Percentiles rank a stretch among this genome's conserved stretches.
phyloP scores from a whole-genome alignment of 2,329 filamentous ascomycete genomes.

The Sordariomycetes sp. region DNA sequence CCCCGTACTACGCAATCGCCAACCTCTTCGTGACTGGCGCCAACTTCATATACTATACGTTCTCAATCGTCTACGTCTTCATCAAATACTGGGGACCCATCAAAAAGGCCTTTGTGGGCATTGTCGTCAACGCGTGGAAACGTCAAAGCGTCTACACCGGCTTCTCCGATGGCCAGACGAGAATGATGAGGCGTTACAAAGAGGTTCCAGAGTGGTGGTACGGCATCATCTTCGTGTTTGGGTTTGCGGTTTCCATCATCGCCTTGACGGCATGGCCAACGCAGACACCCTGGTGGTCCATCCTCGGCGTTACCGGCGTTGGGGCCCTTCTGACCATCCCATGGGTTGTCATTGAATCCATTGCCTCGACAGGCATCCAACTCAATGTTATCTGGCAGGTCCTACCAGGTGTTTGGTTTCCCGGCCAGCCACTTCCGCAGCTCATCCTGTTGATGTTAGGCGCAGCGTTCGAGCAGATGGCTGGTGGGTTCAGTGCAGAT shows the following conservation, averaged over 20 bases:
- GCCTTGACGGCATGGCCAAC: conserved; percentile 13
- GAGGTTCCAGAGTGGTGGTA: conserved; percentile 42
- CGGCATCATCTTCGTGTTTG: conserved; percentile 8
- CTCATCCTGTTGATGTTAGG: conserved; percentile 14
- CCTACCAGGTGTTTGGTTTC: conserved; percentile 20
- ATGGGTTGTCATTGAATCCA: conserved; percentile 29
- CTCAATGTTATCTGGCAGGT: conserved; percentile 40
- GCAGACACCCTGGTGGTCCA: conserved; percentile 32
- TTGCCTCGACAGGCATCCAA: conserved; percentile 35
- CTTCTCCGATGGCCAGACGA: conserved; percentile 30
- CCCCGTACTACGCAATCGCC: conserved; percentile 21
- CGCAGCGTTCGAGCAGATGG: conserved; percentile 12
- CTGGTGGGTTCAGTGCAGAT: conserved; percentile 13
- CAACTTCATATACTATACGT: conserved; percentile 21
- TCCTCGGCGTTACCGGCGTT: conserved; percentile 37
- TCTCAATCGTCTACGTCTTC: conserved; percentile 23
- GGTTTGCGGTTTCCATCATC: conserved; percentile 10
- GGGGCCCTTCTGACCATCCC: conserved; percentile 35
- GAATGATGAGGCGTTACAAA: conserved; percentile 31
- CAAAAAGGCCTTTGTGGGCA: conserved; percentile 19
- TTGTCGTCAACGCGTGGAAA: conserved; percentile 12
- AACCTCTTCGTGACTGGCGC: conserved; percentile 19
- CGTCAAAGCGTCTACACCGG: conserved; percentile 27
- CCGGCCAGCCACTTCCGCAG: conserved; percentile 13
- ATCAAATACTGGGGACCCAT: conserved; percentile 24